Conservation (phyloP, 345 rosid species). For the Gossypium bickii region DNA sequence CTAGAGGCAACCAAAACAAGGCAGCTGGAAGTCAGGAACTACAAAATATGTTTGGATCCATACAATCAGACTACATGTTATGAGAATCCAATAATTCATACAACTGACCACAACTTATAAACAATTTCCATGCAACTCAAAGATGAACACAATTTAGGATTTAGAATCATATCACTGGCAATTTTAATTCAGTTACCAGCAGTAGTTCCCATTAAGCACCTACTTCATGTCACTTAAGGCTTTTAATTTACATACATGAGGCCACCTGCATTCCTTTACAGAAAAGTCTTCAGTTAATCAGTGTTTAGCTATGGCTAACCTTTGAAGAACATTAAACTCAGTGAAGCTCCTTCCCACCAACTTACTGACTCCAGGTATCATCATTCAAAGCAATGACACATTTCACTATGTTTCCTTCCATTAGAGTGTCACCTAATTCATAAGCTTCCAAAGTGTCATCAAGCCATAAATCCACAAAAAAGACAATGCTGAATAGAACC, state of each 20-base stretch:
- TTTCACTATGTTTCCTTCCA: neutral
- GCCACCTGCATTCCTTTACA: neutral
- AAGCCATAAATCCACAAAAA: neutral
- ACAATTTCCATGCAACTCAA: neutral
- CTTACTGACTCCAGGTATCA: neutral
- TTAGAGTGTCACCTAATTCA: neutral
- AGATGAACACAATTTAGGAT: neutral
- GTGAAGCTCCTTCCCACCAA: neutral
- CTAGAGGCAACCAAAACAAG: conserved; percentile 1
- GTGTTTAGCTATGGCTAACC: neutral
- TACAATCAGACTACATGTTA: neutral
- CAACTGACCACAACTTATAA: neutral
- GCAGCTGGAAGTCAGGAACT: conserved; percentile 1
- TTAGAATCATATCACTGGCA: neutral
- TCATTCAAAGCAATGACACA: neutral
- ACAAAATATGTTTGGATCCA: neutral
- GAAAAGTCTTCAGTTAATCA: neutral
- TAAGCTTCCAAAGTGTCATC: neutral
- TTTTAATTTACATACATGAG: neutral
- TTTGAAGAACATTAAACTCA: neutral
- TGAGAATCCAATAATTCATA: neutral
- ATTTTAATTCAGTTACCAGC: neutral
- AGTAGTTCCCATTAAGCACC: neutral
- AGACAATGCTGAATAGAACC: neutral
- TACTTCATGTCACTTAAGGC: neutral